A percentile compares a stretch with the other conserved stretches of the same genome.
These are phyloP conservation scores for Astraeus odoratus DNA, from an alignment of 768 basidiomycete species.

Conservation along the genomic window DNA sequence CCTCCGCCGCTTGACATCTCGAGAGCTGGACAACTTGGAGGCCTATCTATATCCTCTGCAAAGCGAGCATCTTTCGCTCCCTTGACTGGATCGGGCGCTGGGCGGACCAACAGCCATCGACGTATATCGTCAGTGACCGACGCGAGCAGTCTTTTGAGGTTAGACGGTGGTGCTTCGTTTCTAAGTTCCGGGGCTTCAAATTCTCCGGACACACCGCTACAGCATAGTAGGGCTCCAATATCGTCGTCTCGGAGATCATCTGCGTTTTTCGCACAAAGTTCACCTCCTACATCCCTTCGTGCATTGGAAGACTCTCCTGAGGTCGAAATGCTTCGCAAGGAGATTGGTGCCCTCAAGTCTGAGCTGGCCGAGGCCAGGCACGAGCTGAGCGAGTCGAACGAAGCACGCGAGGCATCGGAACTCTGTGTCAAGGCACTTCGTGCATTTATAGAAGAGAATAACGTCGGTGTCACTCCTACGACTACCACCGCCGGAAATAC, in stretches of 20 bases:
- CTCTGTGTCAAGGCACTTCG: conserved; percentile 76
- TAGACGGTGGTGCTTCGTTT: conserved; percentile 27
- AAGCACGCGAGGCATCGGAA: conserved; percentile 85
- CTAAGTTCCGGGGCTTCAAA: conserved; percentile 29
- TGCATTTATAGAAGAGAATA: conserved; percentile 73
- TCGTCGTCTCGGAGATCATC: conserved; percentile 38
- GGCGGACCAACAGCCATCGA: conserved; percentile 47
- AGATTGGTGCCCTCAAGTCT: conserved; percentile 47
- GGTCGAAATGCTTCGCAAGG: conserved; percentile 51
- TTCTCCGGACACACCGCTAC: conserved; percentile 25
- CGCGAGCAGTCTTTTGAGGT: conserved; percentile 34
- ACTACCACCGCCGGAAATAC: conserved; percentile 8
- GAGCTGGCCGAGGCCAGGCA: conserved; percentile 59
- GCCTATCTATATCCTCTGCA: conserved; percentile 37
- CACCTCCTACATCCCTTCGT: conserved; percentile 36
- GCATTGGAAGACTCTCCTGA: conserved; percentile 33
- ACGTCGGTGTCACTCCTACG: conserved; percentile 40
- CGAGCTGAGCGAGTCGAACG: conserved; percentile 70
- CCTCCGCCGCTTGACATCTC: conserved; percentile 49
- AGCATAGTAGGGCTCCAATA: conserved; percentile 14
- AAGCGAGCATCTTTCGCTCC: conserved; percentile 77
- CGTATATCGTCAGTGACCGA: conserved; percentile 74
- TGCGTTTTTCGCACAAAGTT: conserved; percentile 45
- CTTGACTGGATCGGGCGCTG: conserved; percentile 47
- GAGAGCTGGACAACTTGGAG: conserved; percentile 37